These are phyloP conservation scores for Ambrosiella beaveri DNA, from an alignment of 2,329 filamentous ascomycete genomes.

Conservation along the genomic window DNA sequence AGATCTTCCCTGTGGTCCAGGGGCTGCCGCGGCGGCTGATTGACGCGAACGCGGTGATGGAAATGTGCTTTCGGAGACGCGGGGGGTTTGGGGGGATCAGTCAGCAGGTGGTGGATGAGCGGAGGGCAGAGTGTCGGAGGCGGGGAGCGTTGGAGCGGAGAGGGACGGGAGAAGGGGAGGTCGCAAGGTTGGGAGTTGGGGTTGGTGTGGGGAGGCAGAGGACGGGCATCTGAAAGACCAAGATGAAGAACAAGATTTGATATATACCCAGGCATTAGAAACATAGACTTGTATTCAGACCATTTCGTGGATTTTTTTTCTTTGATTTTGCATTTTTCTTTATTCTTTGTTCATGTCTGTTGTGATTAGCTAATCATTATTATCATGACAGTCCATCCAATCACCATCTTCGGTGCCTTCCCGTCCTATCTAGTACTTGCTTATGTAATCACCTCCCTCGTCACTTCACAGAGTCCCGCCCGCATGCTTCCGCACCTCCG, in stretches of 20 bases:
- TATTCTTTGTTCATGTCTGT: too few species aligned
- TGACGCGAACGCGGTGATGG: constrained; percentile 67
- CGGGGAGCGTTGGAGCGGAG: constrained; percentile 28
- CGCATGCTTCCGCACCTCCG: constrained; percentile 11
- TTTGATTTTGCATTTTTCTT: not conserved
- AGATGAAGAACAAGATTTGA: not conserved
- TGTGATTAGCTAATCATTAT: too few species aligned
- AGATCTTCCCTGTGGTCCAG: constrained; percentile 90
- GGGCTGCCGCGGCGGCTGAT: constrained; percentile 64
- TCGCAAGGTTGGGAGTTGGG: not conserved
- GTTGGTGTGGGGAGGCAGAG: not conserved
- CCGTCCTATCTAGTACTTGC: too few species aligned
- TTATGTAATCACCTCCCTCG: too few species aligned
- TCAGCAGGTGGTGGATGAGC: constrained; percentile 64
- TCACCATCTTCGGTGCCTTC: too few species aligned
- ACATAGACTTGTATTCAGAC: not conserved
- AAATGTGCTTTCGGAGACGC: constrained; percentile 63
- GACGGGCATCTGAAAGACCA: not conserved
- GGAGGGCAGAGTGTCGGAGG: constrained; percentile 49
- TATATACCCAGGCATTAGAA: not conserved
- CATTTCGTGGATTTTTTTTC: not conserved
- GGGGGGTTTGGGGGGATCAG: constrained; percentile 69
- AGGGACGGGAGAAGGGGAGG: constrained; percentile 11
- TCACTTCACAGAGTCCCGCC: not conserved
- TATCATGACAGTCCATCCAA: too few species aligned